Evolutionary conservation across 805 yeast genomes (phyloP).

Genomic region (Saccharomyces eubayanus): DNA sequence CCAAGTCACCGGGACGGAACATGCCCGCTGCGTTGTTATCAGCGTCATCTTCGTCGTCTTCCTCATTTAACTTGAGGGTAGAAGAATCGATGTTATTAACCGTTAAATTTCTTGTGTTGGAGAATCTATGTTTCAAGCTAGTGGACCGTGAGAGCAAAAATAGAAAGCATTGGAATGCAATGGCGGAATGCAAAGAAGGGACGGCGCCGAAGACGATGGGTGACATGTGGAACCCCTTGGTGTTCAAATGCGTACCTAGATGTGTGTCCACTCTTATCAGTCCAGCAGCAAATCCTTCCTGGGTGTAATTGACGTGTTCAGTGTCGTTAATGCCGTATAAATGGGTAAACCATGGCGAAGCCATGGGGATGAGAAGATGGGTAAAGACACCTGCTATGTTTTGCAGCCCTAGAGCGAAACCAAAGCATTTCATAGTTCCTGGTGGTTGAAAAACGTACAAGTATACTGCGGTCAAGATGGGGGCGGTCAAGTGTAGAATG

Average conservation of each 20-base stretch:
- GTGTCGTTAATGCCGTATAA: constrained; percentile 46
- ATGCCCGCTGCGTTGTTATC: background rate
- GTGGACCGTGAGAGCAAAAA: constrained; percentile 36
- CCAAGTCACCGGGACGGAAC: constrained; percentile 2
- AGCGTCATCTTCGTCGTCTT: background rate
- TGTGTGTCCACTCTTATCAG: constrained; percentile 56
- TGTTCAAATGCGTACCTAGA: constrained; percentile 50
- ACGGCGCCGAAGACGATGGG: constrained; percentile 66
- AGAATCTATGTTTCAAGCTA: constrained; percentile 18
- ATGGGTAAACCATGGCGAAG: constrained; percentile 69
- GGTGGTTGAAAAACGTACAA: constrained; percentile 59
- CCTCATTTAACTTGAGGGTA: background rate
- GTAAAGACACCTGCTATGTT: constrained; percentile 53
- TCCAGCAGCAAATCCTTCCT: constrained; percentile 67
- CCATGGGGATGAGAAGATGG: constrained; percentile 56
- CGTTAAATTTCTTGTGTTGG: background rate
- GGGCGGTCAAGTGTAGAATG: constrained; percentile 50
- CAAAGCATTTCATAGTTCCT: constrained; percentile 48
- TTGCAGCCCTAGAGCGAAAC: constrained; percentile 50
- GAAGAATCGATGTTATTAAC: background rate
- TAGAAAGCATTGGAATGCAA: constrained; percentile 45
- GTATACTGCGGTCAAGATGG: constrained; percentile 54
- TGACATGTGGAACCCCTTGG: constrained; percentile 54
- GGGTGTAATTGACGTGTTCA: constrained; percentile 46
- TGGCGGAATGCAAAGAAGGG: constrained; percentile 57